Evolutionary conservation across 208 protist genomes (phyloP).

Genomic region (Leishmania turanica): DNA sequence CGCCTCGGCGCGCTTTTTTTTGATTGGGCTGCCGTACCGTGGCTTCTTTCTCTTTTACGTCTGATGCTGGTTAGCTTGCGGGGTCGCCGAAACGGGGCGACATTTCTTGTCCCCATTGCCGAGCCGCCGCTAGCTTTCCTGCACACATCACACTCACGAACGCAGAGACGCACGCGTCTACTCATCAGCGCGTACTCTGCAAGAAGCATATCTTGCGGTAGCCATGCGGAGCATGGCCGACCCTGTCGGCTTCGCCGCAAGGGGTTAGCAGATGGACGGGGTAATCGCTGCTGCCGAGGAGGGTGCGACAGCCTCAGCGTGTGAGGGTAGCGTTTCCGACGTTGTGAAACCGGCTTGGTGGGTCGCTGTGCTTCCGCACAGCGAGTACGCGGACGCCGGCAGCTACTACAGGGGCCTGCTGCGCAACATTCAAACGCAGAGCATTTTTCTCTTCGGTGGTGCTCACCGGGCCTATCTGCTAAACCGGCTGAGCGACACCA

Average conservation of each 20-base stretch:
- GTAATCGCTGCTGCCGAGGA: slow-evolving; percentile 14
- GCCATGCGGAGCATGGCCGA: slow-evolving; percentile 16
- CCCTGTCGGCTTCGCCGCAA: slow-evolving; percentile 32
- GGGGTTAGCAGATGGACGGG: slow-evolving; percentile 25
- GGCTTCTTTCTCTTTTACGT: background rate
- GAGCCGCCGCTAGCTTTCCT: background rate
- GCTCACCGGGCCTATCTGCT: slow-evolving; percentile 25
- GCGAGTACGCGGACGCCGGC: slow-evolving; percentile 33
- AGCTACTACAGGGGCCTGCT: slow-evolving; percentile 26
- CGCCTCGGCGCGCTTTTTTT: background rate
- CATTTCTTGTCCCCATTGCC: background rate
- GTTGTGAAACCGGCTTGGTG: slow-evolving; percentile 10
- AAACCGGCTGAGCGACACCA: slow-evolving; percentile 23
- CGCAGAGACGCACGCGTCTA: background rate
- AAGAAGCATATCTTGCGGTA: background rate
- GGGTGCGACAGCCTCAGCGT: slow-evolving; percentile 9
- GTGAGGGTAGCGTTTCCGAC: slow-evolving; percentile 11
- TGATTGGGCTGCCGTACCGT: background rate
- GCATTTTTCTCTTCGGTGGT: slow-evolving; percentile 32
- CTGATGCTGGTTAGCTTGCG: background rate
- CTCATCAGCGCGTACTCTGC: background rate
- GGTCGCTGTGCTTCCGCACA: slow-evolving; percentile 34
- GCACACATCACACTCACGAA: background rate
- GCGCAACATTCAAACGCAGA: slow-evolving; percentile 23
- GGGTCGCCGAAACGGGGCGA: too few relatives aligned